Evolutionary conservation across 139 green algal species (phyloP).

Genomic region (Chloropicon primus): DNA sequence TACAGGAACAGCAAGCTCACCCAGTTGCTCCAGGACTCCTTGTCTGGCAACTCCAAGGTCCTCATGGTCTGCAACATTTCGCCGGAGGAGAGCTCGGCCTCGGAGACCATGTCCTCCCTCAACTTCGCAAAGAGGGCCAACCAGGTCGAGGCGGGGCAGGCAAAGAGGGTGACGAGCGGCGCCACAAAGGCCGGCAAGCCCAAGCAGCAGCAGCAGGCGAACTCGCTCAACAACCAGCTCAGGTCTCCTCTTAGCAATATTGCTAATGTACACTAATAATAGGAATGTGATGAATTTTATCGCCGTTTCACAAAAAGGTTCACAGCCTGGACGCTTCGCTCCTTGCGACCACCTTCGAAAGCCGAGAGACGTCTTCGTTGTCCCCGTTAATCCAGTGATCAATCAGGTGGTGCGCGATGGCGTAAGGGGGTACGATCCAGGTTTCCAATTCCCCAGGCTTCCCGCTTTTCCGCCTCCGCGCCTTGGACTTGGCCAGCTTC

Average conservation of each 20-base stretch:
- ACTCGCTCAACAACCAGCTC: too few relatives aligned
- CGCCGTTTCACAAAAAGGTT: too few relatives aligned
- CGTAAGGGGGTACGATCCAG: constrained; percentile 54
- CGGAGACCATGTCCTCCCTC: constrained; percentile 49
- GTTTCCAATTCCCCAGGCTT: constrained; percentile 29
- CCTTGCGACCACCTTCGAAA: too few relatives aligned
- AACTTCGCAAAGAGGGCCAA: constrained; percentile 40
- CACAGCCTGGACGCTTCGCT: too few relatives aligned
- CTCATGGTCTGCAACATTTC: constrained; percentile 47
- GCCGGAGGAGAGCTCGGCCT: constrained; percentile 25
- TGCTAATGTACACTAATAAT: too few relatives aligned
- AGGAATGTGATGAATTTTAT: too few relatives aligned
- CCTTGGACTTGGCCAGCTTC: background rate
- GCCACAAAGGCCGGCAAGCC: background rate
- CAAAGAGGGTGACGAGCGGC: background rate
- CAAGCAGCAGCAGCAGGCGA: too few relatives aligned
- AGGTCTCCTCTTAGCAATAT: too few relatives aligned
- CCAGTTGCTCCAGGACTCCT: constrained; percentile 23
- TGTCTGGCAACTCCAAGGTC: constrained; percentile 32
- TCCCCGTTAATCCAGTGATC: background rate
- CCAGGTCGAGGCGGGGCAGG: constrained; percentile 21
- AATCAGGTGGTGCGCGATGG: constrained; percentile 69
- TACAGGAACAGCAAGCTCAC: background rate
- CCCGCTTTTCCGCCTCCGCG: background rate
- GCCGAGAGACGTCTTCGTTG: background rate